Evolutionary conservation across 1,284 basidiomycete genomes (phyloP), one percentile per base, ranked within the genome.

Genomic region (Microbotryum silenes-acaulis): DNA sequence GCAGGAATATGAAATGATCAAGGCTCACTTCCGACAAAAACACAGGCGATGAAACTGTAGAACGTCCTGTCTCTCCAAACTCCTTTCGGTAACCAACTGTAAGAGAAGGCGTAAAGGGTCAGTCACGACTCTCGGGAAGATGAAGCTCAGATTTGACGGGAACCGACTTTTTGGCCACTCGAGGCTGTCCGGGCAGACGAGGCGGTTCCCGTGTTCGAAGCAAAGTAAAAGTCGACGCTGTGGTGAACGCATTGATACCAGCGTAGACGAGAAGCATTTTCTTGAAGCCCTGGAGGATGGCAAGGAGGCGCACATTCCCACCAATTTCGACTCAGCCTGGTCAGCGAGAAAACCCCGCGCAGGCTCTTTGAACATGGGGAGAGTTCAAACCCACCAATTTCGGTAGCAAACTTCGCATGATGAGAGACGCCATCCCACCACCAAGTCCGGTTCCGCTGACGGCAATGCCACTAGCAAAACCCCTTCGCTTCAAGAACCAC

Each of bases 381-480:
- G 31, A 31, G 2, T 50, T 27, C 21, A 23, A 21, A 12, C 21
- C 21, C 48, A 50, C 27, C 59, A 4, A 61, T 46, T 4, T 33
- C 4, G 66, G 66, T 1, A 67, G 46, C 16, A 67, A 48, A 4
- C 31, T 63, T 31, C 66, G 53, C 46, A 65, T 54, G 57, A 67
- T 59, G 14, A 67, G 50, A 2, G 56, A 57, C 2, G 57, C 54
- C n/a, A 65, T 51, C 4, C 48, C 66, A 9, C 66, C 66, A 7
- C 66, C 66, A 33, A 63, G 60, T 23, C 63, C 65, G 12, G 62
- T 57, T 0, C 65, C 65, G 10, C 20, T 33, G 9, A 62, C 55
- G 3, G 54, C 48, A 50, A 63, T 61, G 6, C 64, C 64, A 9
- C 65, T 70, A 1, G 67, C 67, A 4, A 70, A 27, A 2, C 69